phyloP scores from a whole-genome alignment of 495 filamentous ascomycete species.

The Paragyromitra xinjiangensis region DNA sequence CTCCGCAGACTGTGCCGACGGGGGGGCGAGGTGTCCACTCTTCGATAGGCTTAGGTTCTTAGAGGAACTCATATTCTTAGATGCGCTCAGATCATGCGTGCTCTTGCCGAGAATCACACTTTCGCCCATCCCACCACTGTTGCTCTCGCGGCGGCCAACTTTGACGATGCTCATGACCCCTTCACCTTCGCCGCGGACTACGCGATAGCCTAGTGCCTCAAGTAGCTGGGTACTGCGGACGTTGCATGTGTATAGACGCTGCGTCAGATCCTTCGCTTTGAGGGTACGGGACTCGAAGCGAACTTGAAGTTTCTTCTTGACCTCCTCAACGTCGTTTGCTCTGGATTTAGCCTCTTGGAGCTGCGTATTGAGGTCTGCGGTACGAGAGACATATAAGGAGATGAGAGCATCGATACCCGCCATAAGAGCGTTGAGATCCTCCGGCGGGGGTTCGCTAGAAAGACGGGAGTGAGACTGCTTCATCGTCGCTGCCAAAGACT shows the following conservation, averaged over 20 bases:
- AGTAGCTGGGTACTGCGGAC: conserved; percentile 79
- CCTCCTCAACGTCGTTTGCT: conserved; percentile 66
- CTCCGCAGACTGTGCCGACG: conserved; percentile 30
- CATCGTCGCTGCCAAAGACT: conserved; percentile 59
- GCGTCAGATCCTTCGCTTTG: conserved; percentile 81
- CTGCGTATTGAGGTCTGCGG: conserved; percentile 61
- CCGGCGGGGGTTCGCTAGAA: conserved; percentile 31
- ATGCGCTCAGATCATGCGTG: conserved; percentile 54
- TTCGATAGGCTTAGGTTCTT: conserved; percentile 57
- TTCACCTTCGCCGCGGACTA: conserved; percentile 71
- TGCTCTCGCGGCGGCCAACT: conserved; percentile 68
- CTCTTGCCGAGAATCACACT: conserved; percentile 66
- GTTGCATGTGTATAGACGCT: conserved; percentile 78
- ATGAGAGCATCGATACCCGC: conserved; percentile 49
- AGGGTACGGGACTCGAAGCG: conserved; percentile 71
- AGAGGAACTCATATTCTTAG: conserved; percentile 53
- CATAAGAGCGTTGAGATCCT: conserved; percentile 40
- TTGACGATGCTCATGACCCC: conserved; percentile 78
- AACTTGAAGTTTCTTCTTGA: conserved; percentile 69
- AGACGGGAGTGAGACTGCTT: conserved; percentile 45
- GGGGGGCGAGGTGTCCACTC: conserved; percentile 53
- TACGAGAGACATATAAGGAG: conserved; percentile 46
- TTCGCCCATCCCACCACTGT: conserved; percentile 61
- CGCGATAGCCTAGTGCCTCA: conserved; percentile 81
- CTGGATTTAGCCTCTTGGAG: conserved; percentile 69